These are phyloP conservation scores for Coemansia guatemalensis DNA, from an alignment of 192 early-diverging fungal genomes.

Conservation along the genomic window DNA sequence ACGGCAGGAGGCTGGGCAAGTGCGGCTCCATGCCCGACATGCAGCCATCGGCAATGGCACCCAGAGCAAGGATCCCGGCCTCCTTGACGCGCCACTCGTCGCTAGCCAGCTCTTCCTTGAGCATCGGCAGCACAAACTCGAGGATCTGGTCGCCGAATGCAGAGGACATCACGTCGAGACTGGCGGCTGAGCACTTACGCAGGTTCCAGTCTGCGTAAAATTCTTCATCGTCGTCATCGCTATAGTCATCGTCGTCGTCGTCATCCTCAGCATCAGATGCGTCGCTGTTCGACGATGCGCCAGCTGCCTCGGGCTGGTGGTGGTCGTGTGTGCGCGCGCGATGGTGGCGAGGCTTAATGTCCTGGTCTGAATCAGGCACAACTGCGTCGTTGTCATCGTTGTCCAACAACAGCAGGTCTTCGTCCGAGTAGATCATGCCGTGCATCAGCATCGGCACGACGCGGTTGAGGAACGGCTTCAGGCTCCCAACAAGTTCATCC, in stretches of 20 bases:
- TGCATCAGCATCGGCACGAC: conserved; percentile 91
- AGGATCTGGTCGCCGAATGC: conserved; percentile 85
- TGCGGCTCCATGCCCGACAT: conserved; percentile 86
- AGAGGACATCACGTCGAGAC: conserved; percentile 90
- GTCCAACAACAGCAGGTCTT: conserved; percentile 79
- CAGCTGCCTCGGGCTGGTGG: conserved; percentile 54
- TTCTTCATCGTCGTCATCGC: conserved; percentile 84
- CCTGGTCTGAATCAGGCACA: conserved; percentile 85
- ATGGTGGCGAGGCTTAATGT: conserved; percentile 94
- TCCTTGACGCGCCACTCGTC: conserved; percentile 91
- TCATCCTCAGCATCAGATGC: conserved; percentile 51
- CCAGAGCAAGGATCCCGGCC: conserved; percentile 94
- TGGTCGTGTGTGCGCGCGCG: conserved; percentile 76
- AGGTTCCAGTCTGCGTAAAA: conserved; percentile 94
- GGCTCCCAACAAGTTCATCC: conserved; percentile 69
- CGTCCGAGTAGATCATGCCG: conserved; percentile 95
- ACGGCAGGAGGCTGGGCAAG: conserved; percentile 83
- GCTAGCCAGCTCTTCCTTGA: conserved; percentile 80
- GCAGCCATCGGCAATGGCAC: conserved; percentile 97
- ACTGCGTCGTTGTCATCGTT: conserved; percentile 82
- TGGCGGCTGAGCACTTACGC: conserved; percentile 97
- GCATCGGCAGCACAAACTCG: conserved; percentile 78
- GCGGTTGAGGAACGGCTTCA: conserved; percentile 68
- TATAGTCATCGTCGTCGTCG: conserved; percentile 82
- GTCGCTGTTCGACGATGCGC: conserved; percentile 25